Percentiles rank a stretch among this genome's conserved stretches.
phyloP scores from a whole-genome alignment of 129 eudicot species.

The Escallonia herrerae region DNA sequence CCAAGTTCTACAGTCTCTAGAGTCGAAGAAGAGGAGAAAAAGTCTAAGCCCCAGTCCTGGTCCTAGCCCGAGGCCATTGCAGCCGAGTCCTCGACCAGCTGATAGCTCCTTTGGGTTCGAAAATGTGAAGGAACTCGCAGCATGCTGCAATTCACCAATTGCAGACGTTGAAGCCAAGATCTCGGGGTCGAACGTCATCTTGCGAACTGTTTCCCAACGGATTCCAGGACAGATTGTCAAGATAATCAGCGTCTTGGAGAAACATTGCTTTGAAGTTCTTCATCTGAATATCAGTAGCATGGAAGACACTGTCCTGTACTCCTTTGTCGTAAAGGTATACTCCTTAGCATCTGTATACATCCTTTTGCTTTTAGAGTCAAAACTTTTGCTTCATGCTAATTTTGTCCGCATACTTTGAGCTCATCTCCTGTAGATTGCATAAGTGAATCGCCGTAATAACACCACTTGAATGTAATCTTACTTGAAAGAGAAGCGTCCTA shows the following conservation, averaged over 20 bases:
- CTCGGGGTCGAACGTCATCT: conserved; percentile 72
- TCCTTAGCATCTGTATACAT: background rate
- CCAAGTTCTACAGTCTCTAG: conserved; percentile 69
- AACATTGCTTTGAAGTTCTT: conserved; percentile 70
- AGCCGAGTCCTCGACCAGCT: conserved; percentile 45
- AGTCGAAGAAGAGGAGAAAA: conserved; percentile 80
- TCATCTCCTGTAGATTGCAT: background rate
- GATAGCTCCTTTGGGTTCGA: conserved; percentile 32
- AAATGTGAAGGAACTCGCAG: conserved; percentile 69
- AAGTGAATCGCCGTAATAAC: background rate
- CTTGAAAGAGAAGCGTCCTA: background rate
- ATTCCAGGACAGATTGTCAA: conserved; percentile 82
- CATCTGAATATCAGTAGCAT: conserved; percentile 94
- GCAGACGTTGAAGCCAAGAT: conserved; percentile 96
- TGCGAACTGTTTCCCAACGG: conserved; percentile 70
- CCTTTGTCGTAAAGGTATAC: conserved; percentile 83
- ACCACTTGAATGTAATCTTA: background rate
- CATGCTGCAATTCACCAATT: conserved; percentile 72
- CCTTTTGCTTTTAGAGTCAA: background rate
- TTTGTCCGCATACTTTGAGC: background rate
- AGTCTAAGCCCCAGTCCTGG: conserved; percentile 89
- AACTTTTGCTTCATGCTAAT: background rate
- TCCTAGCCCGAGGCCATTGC: conserved; percentile 52
- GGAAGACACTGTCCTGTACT: conserved; percentile 93
- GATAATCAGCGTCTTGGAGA: conserved; percentile 69